phyloP scores from a whole-genome alignment of 495 filamentous ascomycete species.

The Penicillium chermesinum region DNA sequence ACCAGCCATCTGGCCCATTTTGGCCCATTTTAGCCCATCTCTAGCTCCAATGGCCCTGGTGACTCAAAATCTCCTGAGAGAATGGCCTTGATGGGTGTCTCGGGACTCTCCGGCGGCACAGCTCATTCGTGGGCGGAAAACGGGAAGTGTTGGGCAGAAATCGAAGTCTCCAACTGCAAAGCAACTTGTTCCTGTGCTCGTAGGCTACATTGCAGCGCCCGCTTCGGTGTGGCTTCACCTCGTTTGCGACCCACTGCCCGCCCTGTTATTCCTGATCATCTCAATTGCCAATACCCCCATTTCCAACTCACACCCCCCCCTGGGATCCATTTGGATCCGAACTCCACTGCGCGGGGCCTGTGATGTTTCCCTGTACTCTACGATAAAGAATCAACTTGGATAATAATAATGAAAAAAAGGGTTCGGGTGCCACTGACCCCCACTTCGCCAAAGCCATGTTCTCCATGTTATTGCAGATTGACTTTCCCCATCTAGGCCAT shows the following conservation, averaged over 20 bases:
- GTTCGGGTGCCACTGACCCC: slow-evolving; percentile 19
- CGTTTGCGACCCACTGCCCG: slow-evolving; percentile 9
- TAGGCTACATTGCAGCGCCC: slow-evolving; percentile 11
- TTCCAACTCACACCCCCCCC: neutral
- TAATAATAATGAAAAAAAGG: slow-evolving; percentile 8
- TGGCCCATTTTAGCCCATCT: no score
- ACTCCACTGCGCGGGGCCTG: slow-evolving; percentile 1
- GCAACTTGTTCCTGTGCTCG: no score
- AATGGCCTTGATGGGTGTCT: neutral
- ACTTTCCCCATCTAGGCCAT: slow-evolving; percentile 21
- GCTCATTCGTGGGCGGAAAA: slow-evolving; percentile 32
- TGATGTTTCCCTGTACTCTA: neutral
- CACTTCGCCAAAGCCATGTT: slow-evolving; percentile 17
- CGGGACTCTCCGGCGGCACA: slow-evolving; percentile 18
- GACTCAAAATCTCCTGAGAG: slow-evolving; percentile 1
- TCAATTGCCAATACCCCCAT: slow-evolving; percentile 1
- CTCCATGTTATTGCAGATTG: slow-evolving; percentile 21
- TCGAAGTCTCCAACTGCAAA: no score
- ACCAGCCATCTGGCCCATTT: slow-evolving; percentile 7
- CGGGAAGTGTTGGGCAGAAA: slow-evolving; percentile 40
- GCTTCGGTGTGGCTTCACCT: slow-evolving; percentile 14
- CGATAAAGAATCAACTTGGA: neutral
- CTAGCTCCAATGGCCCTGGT: neutral
- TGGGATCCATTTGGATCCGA: neutral
- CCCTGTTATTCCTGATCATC: slow-evolving; percentile 1